A percentile compares a stretch with the other conserved stretches of the same genome.
Conservation (phyloP, 441 rosid species). For the Arabidopsis lyrata region DNA sequence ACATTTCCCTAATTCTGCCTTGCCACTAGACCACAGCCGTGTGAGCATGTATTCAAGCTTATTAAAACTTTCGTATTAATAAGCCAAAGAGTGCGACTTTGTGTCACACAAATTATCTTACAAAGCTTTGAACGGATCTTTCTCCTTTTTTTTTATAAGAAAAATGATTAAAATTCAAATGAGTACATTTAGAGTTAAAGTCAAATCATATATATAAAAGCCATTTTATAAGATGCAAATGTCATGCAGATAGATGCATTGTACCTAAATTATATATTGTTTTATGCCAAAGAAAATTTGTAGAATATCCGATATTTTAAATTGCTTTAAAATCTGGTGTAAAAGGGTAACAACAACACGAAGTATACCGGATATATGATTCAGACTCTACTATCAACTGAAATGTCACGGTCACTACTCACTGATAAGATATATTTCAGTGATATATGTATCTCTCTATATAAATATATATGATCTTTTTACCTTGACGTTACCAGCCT, state of each 20-base stretch:
- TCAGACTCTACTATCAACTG: not conserved
- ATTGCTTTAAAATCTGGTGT: not conserved
- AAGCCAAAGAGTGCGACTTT: not conserved
- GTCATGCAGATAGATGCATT: slow-evolving; percentile 3
- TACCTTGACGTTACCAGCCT: slow-evolving; percentile 83
- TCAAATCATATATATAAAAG: not conserved
- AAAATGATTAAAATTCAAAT: not conserved
- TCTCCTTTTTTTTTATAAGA: not conserved
- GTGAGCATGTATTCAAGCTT: not conserved
- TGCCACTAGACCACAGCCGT: too few relatives aligned
- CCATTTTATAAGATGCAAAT: slow-evolving; percentile 8
- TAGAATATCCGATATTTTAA: not conserved
- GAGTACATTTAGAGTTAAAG: not conserved
- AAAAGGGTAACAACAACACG: not conserved
- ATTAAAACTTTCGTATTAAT: not conserved
- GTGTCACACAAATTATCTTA: not conserved
- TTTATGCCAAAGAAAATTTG: not conserved
- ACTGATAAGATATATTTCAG: not conserved
- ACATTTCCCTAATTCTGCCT: too few relatives aligned
- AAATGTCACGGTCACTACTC: not conserved
- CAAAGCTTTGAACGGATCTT: not conserved
- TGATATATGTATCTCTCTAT: not conserved
- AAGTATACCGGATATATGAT: not conserved
- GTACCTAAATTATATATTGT: not conserved
- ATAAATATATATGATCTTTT: not conserved